Conservation (phyloP, 495 filamentous ascomycete species). For the Penicillium verhagenii region DNA sequence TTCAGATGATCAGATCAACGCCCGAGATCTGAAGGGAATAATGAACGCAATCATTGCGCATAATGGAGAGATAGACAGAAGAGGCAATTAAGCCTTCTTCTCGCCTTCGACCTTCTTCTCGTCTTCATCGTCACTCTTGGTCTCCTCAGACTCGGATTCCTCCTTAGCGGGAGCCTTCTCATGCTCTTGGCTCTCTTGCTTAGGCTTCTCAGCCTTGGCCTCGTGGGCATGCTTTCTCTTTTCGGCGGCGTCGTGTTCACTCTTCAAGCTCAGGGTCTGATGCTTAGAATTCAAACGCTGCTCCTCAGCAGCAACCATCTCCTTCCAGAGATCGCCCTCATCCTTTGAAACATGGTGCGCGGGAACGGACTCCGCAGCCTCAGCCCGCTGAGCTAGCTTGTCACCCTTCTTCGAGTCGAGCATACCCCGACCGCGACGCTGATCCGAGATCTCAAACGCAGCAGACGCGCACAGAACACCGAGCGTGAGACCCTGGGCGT, state of each 20-base stretch:
- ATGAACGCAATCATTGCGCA: not conserved
- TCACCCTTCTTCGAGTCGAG: conserved; percentile 52
- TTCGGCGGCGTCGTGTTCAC: conserved; percentile 18
- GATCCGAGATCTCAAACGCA: conserved; percentile 85
- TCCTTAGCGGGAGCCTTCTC: conserved; percentile 2
- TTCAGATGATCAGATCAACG: not conserved
- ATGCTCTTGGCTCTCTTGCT: conserved; percentile 4
- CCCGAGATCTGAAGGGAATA: not conserved
- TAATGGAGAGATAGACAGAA: not conserved
- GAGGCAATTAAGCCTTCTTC: conserved; percentile 6
- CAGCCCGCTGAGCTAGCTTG: conserved; percentile 61
- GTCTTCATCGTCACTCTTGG: conserved; percentile 13
- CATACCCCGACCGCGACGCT: conserved; percentile 65
- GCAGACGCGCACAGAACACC: conserved; percentile 85
- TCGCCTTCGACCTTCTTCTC: conserved; percentile 8
- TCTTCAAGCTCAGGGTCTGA: conserved; percentile 39
- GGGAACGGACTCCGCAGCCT: conserved; percentile 59
- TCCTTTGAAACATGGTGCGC: conserved; percentile 61
- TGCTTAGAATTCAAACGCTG: conserved; percentile 59
- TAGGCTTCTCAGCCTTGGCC: conserved; percentile 11
- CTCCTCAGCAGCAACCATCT: conserved; percentile 82
- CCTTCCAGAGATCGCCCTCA: conserved; percentile 86
- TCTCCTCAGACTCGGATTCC: conserved; percentile 11
- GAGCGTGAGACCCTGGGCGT: conserved; percentile 93
- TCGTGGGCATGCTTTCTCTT: conserved; percentile 14